Percentiles rank a stretch among this genome's conserved stretches.
Conservation (phyloP, 768 basidiomycete genomes). For the Hypholoma sublateritium region DNA sequence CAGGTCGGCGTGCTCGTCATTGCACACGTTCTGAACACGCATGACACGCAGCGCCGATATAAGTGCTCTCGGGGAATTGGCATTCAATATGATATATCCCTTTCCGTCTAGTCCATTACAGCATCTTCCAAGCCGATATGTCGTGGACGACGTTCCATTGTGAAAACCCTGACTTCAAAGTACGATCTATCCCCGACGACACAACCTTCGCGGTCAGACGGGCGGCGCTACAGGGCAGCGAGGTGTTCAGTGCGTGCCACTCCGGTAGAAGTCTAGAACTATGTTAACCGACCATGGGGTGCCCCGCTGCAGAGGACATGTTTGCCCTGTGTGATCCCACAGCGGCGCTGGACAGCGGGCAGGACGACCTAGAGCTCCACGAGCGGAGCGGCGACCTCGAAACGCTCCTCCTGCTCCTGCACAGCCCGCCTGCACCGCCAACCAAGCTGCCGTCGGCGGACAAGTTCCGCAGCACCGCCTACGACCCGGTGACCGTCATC, state of each 20-base stretch:
- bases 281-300: slow-evolving; percentile 6
- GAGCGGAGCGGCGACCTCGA: slow-evolving; percentile 50
- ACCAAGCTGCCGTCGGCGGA: slow-evolving; percentile 24
- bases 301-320: slow-evolving; percentile 56
- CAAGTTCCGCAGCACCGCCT: slow-evolving; percentile 30
- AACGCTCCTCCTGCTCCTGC: slow-evolving; percentile 55
- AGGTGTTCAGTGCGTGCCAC: slow-evolving; percentile 58
- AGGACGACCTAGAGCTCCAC: slow-evolving; percentile 46
- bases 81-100: slow-evolving; percentile 6
- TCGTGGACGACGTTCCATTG: slow-evolving; percentile 41
- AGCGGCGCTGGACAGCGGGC: slow-evolving; percentile 12
- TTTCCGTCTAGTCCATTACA: slow-evolving; percentile 5
- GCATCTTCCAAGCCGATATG: slow-evolving; percentile 12
- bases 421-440: slow-evolving; percentile 52
- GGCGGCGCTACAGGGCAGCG: slow-evolving; percentile 49
- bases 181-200: slow-evolving; percentile 54
- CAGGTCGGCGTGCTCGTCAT: not conserved
- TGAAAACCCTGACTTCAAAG: slow-evolving; percentile 51
- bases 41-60: slow-evolving; percentile 18
- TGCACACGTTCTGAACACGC: slow-evolving; percentile 11
- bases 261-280: slow-evolving; percentile 4
- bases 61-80: slow-evolving; percentile 4
- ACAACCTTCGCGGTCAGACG: slow-evolving; percentile 50
- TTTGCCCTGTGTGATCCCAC: slow-evolving; percentile 53
- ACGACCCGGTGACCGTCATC: slow-evolving; percentile 48